Conservation (phyloP, 1,284 basidiomycete genomes). For the Ceratorhiza oryzae-sativae region DNA sequence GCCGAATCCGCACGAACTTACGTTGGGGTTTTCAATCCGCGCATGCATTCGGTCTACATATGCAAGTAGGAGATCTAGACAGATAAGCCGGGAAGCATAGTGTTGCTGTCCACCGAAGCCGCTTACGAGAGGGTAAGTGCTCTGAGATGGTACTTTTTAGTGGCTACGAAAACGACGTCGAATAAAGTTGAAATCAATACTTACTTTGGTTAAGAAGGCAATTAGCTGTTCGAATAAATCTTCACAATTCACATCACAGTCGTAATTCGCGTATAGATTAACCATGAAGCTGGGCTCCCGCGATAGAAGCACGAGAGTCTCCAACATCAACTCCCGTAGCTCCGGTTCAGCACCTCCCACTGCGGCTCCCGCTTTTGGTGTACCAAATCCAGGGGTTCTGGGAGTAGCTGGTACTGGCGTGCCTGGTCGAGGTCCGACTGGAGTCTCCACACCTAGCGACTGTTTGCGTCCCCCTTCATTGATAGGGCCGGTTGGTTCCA, state of each 20-base stretch:
- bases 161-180: no score
- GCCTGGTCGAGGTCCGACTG: slow-evolving; percentile 3
- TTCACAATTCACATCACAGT: slow-evolving; percentile 96
- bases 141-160: no score
- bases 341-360: slow-evolving; percentile 70
- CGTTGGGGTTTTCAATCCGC: slow-evolving; percentile 70
- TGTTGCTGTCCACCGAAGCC: slow-evolving; percentile 69
- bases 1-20: slow-evolving; percentile 50
- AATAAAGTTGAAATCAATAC: slow-evolving; percentile 9
- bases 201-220: slow-evolving; percentile 85
- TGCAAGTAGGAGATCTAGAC: slow-evolving; percentile 85
- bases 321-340: slow-evolving; percentile 88
- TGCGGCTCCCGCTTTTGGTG: slow-evolving; percentile 59
- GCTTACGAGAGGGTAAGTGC: slow-evolving; percentile 49
- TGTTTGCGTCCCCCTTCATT: slow-evolving; percentile 8
- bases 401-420: slow-evolving; percentile 20
- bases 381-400: slow-evolving; percentile 42
- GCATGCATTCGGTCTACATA: slow-evolving; percentile 90
- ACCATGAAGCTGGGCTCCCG: slow-evolving; percentile 90
- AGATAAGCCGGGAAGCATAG: slow-evolving; percentile 83
- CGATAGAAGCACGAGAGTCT: slow-evolving; percentile 84
- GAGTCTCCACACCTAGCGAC: slow-evolving; percentile 12
- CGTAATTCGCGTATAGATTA: slow-evolving; percentile 95
- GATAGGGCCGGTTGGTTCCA: slow-evolving; percentile 21
- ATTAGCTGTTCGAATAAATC: slow-evolving; percentile 94